A percentile compares a stretch with the other conserved stretches of the same genome.
Conservation (phyloP, 116 monocot species). For the Posidonia oceanica region DNA sequence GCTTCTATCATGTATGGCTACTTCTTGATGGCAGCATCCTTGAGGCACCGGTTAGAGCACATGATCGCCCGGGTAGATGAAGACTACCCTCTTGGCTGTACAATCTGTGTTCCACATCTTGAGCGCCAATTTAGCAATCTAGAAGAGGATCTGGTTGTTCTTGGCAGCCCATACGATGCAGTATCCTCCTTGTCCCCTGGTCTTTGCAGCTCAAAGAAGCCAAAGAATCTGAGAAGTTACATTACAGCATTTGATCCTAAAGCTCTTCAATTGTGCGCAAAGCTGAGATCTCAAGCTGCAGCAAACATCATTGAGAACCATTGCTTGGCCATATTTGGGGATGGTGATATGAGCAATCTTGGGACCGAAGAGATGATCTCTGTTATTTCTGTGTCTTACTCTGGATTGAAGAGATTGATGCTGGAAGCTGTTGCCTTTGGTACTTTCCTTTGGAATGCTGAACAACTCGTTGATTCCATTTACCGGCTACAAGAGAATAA, state of each 20-base stretch:
- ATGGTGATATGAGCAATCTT: slow-evolving; percentile 3
- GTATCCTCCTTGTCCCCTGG: slow-evolving; percentile 8
- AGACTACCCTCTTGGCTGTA: slow-evolving; percentile 8
- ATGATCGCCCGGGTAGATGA: slow-evolving; percentile 20
- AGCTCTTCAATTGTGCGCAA: slow-evolving; percentile 36
- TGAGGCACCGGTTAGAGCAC: slow-evolving; percentile 37
- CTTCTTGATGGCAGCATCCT: slow-evolving; percentile 38
- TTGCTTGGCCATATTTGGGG: slow-evolving; percentile 40
- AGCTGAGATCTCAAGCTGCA: slow-evolving; percentile 41
- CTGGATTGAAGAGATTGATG: slow-evolving; percentile 36
- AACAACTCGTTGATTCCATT: slow-evolving; percentile 32
- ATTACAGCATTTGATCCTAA: slow-evolving; percentile 43
- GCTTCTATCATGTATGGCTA: slow-evolving; percentile 69
- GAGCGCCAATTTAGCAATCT: slow-evolving; percentile 4
- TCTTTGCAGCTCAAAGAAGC: slow-evolving; percentile 3
- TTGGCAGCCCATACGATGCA: slow-evolving; percentile 13
- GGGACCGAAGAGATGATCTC: slow-evolving; percentile 16
- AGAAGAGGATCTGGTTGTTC: slow-evolving; percentile 9
- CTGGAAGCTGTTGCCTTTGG: slow-evolving; percentile 58
- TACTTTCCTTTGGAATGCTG: slow-evolving; percentile 42
- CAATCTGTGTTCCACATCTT: slow-evolving; percentile 11
- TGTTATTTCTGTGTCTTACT: slow-evolving; percentile 16
- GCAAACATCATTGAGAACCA: slow-evolving; percentile 55
- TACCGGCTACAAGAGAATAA: slow-evolving; percentile 7
- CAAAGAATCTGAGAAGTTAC: slow-evolving; percentile 29